phyloP scores from a whole-genome alignment of 1,139 yeast species.

The Geotrichum restrictum region DNA sequence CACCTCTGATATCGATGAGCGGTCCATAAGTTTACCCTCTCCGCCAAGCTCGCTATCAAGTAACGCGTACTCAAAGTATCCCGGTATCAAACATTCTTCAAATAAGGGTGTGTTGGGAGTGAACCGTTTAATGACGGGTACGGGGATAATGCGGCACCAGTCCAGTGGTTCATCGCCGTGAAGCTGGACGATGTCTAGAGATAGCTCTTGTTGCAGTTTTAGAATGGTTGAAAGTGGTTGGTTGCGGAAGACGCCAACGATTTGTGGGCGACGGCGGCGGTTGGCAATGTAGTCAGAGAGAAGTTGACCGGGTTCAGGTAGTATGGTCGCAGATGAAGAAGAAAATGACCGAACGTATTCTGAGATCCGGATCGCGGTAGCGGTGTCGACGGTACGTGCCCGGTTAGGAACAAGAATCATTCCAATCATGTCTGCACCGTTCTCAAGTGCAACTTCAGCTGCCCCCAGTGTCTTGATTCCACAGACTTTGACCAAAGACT shows the following conservation, averaged over 20 bases:
- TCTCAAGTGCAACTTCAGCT: slow-evolving; percentile 61
- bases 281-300: neutral
- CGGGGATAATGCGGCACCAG: slow-evolving; percentile 46
- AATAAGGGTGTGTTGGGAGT: slow-evolving; percentile 55
- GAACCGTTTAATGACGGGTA: slow-evolving; percentile 71
- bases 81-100: slow-evolving; percentile 38
- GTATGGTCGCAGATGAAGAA: neutral
- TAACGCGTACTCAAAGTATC: slow-evolving; percentile 53
- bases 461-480: slow-evolving; percentile 69
- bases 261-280: slow-evolving; percentile 49
- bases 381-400: slow-evolving; percentile 59
- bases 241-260: slow-evolving; percentile 89
- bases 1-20: slow-evolving; percentile 53
- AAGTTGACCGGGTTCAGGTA: slow-evolving; percentile 9
- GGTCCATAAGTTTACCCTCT: slow-evolving; percentile 73
- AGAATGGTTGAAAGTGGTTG: slow-evolving; percentile 65
- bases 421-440: slow-evolving; percentile 77
- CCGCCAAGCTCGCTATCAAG: slow-evolving; percentile 92
- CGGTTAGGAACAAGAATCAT: slow-evolving; percentile 82
- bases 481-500: slow-evolving; percentile 68
- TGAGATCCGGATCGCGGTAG: slow-evolving; percentile 55
- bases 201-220: slow-evolving; percentile 45
- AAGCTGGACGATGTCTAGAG: slow-evolving; percentile 75
- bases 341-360: slow-evolving; percentile 30
- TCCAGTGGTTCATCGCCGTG: slow-evolving; percentile 81